Base-by-base conservation (phyloP, 1,284 basidiomycete species). In the Cryptococcus neoformans region DNA sequence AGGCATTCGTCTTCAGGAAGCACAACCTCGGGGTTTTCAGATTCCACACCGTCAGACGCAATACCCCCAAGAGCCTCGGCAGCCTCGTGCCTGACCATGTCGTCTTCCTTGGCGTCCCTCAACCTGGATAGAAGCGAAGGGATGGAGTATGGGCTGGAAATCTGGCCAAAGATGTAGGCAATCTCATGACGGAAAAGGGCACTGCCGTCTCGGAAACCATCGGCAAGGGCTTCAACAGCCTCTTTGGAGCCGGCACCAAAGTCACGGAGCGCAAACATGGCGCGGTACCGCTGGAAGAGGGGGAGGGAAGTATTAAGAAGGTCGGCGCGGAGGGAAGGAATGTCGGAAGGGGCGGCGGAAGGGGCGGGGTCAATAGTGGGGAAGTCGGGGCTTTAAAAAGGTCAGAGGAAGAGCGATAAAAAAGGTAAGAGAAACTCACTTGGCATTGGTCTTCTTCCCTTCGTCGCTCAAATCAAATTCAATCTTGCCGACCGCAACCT, bases 1-100 rank as follows among this genome's bases (percentile, higher is more conserved):
- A 70, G 58, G n/a, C 54, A 55, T 39, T 70, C 64, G 54, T 67
- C 75, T 21, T 64, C 67, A 28, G 28, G 28, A 10, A 65, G 65
- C 51, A 70, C 56, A 12, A 34, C 35, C 10, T 53, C 44, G 17
- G 57, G 56, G 28, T 59, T 56, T 14, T 63, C 63, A 9, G 49
- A 56, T 44, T 74, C 76, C 8, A 72, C 72, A 3, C 76, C 92
- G 1, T 92, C 90, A 2, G 90, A 92, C 1, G 89, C 92, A 53
- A 99, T 97, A 4, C 94, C 92, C 17, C 96, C 96, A 0, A 99
- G 83, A 2, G 96, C 96, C 78, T 99, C 96, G 6, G 96, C 96
- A 17, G 95, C 96, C 78, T 99, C 96, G 70, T 99, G 96, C 28
- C 96, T 85, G 4, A 99, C 96, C 96, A 99, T 99, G 58, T 96